A percentile compares a stretch with the other conserved stretches of the same genome.
phyloP scores from a whole-genome alignment of 2,329 filamentous ascomycete species.

The Neofusicoccum umdonicola region DNA sequence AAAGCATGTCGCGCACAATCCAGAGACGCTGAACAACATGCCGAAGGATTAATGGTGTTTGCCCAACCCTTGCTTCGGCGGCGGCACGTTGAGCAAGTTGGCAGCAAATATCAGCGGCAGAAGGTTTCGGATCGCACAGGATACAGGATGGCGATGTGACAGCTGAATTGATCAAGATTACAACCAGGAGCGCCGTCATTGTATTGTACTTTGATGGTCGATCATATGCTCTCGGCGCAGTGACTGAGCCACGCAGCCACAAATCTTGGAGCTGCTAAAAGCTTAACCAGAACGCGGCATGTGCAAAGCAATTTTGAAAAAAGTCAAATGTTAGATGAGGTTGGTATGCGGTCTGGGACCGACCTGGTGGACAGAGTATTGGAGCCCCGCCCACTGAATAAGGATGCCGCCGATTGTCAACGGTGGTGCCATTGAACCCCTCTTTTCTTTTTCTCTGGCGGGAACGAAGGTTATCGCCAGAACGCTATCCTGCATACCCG shows the following conservation, averaged over 20 bases:
- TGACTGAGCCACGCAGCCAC: neutral
- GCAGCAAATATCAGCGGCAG: neutral
- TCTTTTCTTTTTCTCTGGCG: neutral
- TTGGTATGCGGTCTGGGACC: neutral
- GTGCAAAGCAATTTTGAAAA: neutral
- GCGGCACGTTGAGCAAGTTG: neutral
- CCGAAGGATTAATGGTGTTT: neutral
- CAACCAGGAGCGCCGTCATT: neutral
- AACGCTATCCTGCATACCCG: neutral
- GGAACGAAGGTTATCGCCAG: neutral
- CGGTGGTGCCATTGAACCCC: neutral
- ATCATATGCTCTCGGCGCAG: neutral
- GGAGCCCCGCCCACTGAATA: neutral
- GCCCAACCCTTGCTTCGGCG: neutral
- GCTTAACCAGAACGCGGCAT: neutral
- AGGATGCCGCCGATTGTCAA: neutral
- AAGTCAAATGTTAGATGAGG: neutral
- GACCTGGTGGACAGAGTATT: neutral
- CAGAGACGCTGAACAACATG: conserved; percentile 29
- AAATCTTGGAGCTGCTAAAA: neutral
- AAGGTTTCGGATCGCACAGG: neutral
- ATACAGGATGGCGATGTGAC: neutral
- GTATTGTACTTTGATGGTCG: neutral
- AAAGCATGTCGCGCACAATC: conserved; percentile 41
- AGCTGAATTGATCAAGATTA: neutral